phyloP scores from a whole-genome alignment of 805 yeast genomes.

The Cyberlindnera veronae region DNA sequence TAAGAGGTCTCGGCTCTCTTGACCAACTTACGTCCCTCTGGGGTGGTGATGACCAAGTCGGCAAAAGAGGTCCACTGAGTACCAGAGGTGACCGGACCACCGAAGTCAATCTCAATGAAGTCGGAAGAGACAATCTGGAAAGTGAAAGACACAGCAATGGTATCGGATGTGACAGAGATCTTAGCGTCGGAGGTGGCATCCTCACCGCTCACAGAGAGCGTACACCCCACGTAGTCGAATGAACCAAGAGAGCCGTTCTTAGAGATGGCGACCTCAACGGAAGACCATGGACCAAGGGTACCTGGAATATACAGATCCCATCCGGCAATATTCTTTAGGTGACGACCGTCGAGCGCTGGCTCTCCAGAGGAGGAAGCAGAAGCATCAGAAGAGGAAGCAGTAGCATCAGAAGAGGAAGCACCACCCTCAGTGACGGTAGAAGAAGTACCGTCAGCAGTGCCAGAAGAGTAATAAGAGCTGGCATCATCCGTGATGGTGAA shows the following conservation, averaged over 20 bases:
- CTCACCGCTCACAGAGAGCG: slow-evolving; percentile 10
- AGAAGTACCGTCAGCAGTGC: neutral
- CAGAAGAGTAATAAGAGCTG: slow-evolving; percentile 1
- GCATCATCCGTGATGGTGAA: slow-evolving; percentile 8
- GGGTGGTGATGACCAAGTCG: neutral
- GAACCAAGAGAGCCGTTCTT: slow-evolving; percentile 4
- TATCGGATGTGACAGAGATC: neutral
- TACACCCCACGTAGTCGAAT: slow-evolving; percentile 12
- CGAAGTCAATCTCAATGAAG: neutral
- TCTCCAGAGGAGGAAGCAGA: neutral
- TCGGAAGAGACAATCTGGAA: neutral
- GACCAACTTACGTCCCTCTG: neutral
- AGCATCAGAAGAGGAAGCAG: neutral
- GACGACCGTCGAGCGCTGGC: neutral
- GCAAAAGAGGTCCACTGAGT: slow-evolving; percentile 1
- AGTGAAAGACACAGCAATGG: neutral
- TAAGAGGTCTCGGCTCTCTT: slow-evolving; percentile 7
- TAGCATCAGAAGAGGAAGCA: no score
- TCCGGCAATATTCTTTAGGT: neutral
- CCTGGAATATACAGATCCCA: slow-evolving; percentile 1
- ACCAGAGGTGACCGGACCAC: slow-evolving; percentile 3
- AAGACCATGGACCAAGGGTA: slow-evolving; percentile 14
- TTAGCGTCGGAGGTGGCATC: neutral
- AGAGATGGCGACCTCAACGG: slow-evolving; percentile 5
- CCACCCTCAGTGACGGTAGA: no score